Evolutionary conservation across 768 basidiomycete genomes (phyloP).

Genomic region (Boletus insuetus): DNA sequence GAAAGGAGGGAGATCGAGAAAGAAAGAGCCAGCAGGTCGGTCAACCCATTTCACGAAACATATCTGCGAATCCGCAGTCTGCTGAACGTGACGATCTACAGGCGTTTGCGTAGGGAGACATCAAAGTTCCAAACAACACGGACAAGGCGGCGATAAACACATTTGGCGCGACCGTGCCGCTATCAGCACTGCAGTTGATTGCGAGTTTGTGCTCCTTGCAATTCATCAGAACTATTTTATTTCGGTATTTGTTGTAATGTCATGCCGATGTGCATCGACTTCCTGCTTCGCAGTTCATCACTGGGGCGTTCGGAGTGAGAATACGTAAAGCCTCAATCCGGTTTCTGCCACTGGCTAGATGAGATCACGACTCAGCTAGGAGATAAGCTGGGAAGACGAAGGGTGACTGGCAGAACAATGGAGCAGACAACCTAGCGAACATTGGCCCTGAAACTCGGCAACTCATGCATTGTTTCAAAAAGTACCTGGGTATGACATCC

Average conservation of each 20-base stretch:
- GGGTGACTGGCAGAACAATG: constrained; percentile 1
- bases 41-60: constrained; percentile 5
- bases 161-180: neutral
- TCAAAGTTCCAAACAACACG: constrained; percentile 60
- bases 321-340: constrained; percentile 9
- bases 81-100: constrained; percentile 24
- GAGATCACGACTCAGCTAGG: constrained; percentile 14
- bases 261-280: constrained; percentile 9
- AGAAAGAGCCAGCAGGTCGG: constrained; percentile 72
- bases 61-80: neutral
- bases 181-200: constrained; percentile 7
- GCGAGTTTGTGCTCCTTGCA: constrained; percentile 2
- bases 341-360: constrained; percentile 3
- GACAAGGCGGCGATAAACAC: constrained; percentile 36
- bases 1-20: constrained; percentile 86
- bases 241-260: constrained; percentile 23
- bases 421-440: constrained; percentile 18
- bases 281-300: constrained; percentile 7
- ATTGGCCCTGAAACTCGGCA: constrained; percentile 10
- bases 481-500: neutral
- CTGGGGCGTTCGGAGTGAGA: neutral
- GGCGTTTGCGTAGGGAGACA: constrained; percentile 62
- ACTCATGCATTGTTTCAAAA: constrained; percentile 1
- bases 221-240: constrained; percentile 20
- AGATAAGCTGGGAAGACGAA: constrained; percentile 27